Conservation (phyloP, 78 protist species). For the Cavenderia fasciculata region DNA sequence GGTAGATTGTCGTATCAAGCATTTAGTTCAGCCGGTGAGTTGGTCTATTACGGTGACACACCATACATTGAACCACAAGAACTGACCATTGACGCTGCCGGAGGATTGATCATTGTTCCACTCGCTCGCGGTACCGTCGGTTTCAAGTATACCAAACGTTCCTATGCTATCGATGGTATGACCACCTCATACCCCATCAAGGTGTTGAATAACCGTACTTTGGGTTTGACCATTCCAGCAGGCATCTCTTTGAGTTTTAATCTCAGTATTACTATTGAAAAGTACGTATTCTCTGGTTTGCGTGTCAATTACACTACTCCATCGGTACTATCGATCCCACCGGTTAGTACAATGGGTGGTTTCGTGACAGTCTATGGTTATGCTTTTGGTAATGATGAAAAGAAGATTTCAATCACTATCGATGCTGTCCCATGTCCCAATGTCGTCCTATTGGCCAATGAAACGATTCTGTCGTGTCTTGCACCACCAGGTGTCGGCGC, state of each 20-base stretch:
- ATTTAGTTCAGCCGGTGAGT: neutral
- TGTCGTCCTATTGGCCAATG: neutral
- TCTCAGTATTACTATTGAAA: neutral
- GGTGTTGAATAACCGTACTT: neutral
- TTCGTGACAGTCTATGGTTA: slow-evolving; percentile 13
- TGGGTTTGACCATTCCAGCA: slow-evolving; percentile 10
- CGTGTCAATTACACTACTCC: slow-evolving; percentile 2
- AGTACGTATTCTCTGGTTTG: neutral
- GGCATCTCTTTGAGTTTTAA: neutral
- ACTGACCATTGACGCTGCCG: neutral
- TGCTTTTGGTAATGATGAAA: neutral
- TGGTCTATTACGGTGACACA: neutral
- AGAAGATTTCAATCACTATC: neutral
- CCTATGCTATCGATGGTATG: neutral
- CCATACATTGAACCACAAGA: neutral
- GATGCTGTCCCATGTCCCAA: neutral
- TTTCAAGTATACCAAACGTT: slow-evolving; percentile 12
- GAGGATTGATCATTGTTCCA: slow-evolving; percentile 5
- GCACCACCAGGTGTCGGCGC: neutral
- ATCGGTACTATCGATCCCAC: neutral
- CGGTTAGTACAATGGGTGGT: slow-evolving; percentile 12
- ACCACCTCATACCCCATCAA: neutral
- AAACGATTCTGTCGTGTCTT: neutral
- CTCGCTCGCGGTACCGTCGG: neutral
- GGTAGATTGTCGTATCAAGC: neutral